Evolutionary conservation across 352 stramenopile genomes (phyloP), one percentile per base, ranked within the genome.

Genomic region (Globisporangium paroecandrum): DNA sequence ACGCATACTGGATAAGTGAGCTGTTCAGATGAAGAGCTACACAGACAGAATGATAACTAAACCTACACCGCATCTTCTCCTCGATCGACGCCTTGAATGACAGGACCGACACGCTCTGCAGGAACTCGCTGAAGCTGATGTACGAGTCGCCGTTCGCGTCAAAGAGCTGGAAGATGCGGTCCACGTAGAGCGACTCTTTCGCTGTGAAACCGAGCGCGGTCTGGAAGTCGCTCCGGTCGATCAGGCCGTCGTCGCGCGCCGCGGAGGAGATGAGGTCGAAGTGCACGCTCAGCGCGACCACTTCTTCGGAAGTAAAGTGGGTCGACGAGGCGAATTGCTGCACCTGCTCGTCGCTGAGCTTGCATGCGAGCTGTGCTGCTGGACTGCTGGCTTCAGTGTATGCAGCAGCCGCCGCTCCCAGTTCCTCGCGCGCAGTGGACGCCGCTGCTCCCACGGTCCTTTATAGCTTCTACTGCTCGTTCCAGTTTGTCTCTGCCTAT

Each of bases 161-260:
- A 63, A 95, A 92, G 53, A 93, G 76, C 76, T 90, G 75, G 65
- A 93, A 92, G 64, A 90, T 89, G 25, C 85, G 83, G 62, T 94
- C 85, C 69, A 91, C 87, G 61, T 91, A 93, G 20, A 93, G 76
- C 71, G 83, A 95, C 57, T 93, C 83, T 65, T 93, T 93, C 51
- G 87, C 74, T 1, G 82, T 87, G 41, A 95, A 91, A 18, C 87
- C 83, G 22, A 93, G 69, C 53, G 81, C 85, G 6, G 75, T 89
- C 74, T 95, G 87, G 72, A 93, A 95, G 58, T 93, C 83, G 61
- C 80, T 89, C 29, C 77, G 80, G 72, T 93, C 83, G 67, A 93
- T 93, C 29, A 91, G 66, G 20, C 81, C 79, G 64, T 93, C 83
- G 64, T 90, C 83, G 18, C 82, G 82, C 59, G 79, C 78, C 27